Conservation (phyloP, 2,329 filamentous ascomycete species). For the Curvularia spicifera region DNA sequence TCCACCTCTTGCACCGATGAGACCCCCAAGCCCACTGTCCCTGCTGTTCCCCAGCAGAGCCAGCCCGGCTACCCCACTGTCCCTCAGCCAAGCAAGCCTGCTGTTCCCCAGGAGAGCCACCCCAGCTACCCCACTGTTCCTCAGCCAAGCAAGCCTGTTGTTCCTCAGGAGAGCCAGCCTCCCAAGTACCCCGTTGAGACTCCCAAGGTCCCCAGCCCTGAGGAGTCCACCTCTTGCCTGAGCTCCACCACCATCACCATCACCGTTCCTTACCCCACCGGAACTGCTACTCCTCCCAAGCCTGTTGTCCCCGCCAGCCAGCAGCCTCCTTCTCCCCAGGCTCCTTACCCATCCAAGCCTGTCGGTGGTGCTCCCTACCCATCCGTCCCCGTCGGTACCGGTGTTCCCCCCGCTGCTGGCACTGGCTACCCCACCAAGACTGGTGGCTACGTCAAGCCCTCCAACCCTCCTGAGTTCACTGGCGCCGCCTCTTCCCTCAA, state of each 20-base stretch:
- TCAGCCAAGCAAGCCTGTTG: background rate
- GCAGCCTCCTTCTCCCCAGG: background rate
- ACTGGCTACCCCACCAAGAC: constrained; percentile 42
- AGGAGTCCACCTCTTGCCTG: constrained; percentile 40
- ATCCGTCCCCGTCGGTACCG: constrained; percentile 21
- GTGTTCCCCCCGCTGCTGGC: constrained; percentile 24
- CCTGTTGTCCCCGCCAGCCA: constrained; percentile 11
- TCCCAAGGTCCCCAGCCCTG: constrained; percentile 20
- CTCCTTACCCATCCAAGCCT: constrained; percentile 22
- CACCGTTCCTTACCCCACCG: constrained; percentile 51
- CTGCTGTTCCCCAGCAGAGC: background rate
- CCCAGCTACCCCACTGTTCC: constrained; percentile 2
- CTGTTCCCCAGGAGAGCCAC: background rate
- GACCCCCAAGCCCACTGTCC: background rate
- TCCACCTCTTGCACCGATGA: background rate
- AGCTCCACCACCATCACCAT: constrained; percentile 53
- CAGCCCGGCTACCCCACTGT: background rate
- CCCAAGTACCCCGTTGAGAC: constrained; percentile 3
- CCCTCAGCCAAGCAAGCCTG: background rate
- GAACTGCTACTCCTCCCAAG: constrained; percentile 29
- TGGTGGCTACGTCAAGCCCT: constrained; percentile 42
- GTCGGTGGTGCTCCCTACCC: constrained; percentile 20
- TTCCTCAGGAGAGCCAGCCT: background rate
- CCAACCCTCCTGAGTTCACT: constrained; percentile 45
- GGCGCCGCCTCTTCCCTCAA: constrained; percentile 48